A percentile compares a stretch with the other conserved stretches of the same genome.
Conservation (phyloP, 2,329 filamentous ascomycete species). For the Claviceps lovelessii region DNA sequence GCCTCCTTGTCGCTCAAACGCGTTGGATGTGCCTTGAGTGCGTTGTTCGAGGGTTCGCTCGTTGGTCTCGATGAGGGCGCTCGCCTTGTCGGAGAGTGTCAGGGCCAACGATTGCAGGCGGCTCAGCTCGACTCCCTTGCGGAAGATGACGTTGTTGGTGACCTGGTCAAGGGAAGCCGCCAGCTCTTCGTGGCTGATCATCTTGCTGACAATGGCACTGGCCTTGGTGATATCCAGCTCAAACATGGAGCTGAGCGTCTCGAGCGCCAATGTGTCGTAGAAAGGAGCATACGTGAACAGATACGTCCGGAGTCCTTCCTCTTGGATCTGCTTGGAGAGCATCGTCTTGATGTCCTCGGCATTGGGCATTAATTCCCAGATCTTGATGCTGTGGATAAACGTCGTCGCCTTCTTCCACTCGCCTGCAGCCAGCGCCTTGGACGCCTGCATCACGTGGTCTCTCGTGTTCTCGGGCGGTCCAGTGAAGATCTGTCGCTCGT, state of each 20-base stretch:
- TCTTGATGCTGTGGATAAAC: conserved; percentile 97
- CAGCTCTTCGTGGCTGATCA: conserved; percentile 98
- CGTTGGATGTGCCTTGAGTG: conserved; percentile 88
- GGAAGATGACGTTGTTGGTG: conserved; percentile 94
- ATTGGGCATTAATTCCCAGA: conserved; percentile 95
- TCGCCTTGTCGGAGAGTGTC: conserved; percentile 90
- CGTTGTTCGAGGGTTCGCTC: conserved; percentile 94
- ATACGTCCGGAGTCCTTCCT: conserved; percentile 94
- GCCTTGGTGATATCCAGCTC: conserved; percentile 86
- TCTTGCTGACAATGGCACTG: conserved; percentile 89
- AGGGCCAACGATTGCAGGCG: conserved; percentile 90
- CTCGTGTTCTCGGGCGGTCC: conserved; percentile 97
- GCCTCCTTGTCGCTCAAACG: conserved; percentile 84
- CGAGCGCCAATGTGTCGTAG: conserved; percentile 88
- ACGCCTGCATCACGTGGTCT: conserved; percentile 98
- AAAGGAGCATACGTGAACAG: conserved; percentile 99
- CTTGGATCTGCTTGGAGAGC: conserved; percentile 96
- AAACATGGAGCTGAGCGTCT: conserved; percentile 84
- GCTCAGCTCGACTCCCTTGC: conserved; percentile 96
- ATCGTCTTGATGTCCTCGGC: conserved; percentile 88
- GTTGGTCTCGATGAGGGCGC: conserved; percentile 88
- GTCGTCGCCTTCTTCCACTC: conserved; percentile 96
- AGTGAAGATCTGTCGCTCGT: conserved; percentile 98
- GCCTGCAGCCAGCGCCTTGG: conserved; percentile 87
- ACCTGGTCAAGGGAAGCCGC: conserved; percentile 94